phyloP scores from a whole-genome alignment of 2,329 filamentous ascomycete genomes.

The Tolypocladium nubicola region DNA sequence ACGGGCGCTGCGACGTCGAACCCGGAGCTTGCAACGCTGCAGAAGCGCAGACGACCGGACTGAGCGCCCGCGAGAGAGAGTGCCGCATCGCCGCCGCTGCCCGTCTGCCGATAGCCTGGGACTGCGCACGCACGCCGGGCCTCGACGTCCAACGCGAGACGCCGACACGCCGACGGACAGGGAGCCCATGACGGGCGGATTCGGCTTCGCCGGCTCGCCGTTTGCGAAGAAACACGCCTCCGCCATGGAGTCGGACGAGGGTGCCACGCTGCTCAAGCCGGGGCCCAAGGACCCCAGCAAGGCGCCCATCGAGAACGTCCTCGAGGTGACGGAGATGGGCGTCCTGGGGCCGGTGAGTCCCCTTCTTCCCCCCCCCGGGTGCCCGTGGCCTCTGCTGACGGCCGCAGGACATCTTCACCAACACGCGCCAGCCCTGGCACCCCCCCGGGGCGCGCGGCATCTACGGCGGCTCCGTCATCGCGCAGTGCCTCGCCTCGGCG shows the following conservation, averaged over 20 bases:
- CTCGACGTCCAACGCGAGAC: not conserved
- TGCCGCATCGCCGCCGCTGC: not conserved
- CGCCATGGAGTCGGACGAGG: slow-evolving; percentile 12
- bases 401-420: slow-evolving; percentile 78
- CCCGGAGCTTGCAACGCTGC: not conserved
- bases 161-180: not conserved
- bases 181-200: not conserved
- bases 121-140: not conserved
- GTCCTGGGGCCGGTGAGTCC: slow-evolving; percentile 61
- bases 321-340: slow-evolving; percentile 72
- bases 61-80: not conserved
- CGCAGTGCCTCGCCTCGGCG: slow-evolving; percentile 79
- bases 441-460: slow-evolving; percentile 86
- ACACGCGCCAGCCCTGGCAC: slow-evolving; percentile 84
- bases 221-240: not conserved
- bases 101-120: not conserved
- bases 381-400: not conserved
- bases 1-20: not conserved
- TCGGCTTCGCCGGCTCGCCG: not conserved
- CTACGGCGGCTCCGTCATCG: slow-evolving; percentile 87
- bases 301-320: slow-evolving; percentile 76
- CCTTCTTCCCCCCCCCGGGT: no score
- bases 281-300: slow-evolving; percentile 62
- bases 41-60: no score
- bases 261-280: slow-evolving; percentile 47